Evolutionary conservation across 106 monocot species (phyloP).

Genomic region (Allium sativum): DNA sequence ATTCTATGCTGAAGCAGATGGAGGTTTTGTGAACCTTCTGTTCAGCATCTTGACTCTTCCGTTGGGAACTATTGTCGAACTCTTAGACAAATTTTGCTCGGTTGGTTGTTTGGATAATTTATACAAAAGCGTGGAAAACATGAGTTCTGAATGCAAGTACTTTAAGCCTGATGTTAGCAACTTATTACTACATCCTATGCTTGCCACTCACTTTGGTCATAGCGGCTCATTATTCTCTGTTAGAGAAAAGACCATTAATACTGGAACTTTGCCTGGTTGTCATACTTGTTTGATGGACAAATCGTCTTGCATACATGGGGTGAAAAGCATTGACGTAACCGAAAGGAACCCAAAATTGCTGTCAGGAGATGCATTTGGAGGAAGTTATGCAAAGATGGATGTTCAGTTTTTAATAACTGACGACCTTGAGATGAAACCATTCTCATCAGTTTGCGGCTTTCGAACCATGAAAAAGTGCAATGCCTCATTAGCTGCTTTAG

Average conservation of each 20-base stretch:
- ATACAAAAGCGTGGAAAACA: neutral
- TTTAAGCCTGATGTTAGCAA: neutral
- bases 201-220: neutral
- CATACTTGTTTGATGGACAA: neutral
- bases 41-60: neutral
- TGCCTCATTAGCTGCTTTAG: neutral
- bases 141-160: neutral
- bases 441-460: neutral
- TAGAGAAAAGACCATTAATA: neutral
- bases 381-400: neutral
- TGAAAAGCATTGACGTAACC: no score
- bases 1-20: neutral
- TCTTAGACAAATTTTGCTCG: neutral
- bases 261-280: neutral
- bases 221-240: neutral
- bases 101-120: neutral
- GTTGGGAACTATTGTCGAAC: neutral
- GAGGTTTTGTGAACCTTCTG: neutral
- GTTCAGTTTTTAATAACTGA: neutral
- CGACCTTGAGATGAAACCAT: neutral
- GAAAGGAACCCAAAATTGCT: conserved; percentile 2
- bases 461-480: neutral
- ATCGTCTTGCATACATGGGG: no score
- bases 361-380: neutral
- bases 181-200: neutral